Base-by-base conservation (phyloP, 805 yeast species). In the Metschnikowia hibisci region DNA sequence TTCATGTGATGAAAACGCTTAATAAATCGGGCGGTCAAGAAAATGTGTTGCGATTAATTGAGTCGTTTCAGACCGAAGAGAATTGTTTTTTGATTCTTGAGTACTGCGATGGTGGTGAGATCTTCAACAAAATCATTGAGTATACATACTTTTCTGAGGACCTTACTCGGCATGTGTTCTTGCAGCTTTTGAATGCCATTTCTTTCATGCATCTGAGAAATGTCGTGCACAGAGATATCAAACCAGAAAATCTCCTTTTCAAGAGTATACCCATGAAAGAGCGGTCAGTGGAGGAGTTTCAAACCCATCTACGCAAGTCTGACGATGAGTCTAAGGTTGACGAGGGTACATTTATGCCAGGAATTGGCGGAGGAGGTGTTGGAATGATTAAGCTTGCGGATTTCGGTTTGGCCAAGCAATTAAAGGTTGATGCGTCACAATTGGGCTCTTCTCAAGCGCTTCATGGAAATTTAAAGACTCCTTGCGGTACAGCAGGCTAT, bases 401-500 rank as follows among this genome's bases (percentile, higher is more conserved):
- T 64, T 93, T 93, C 66, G 99, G 99, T 0, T 69, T 93, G 14
- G 87, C 96, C 3, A 93, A 93, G 64, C 87, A 89, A 58, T 81
- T 91, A 26, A 84, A 89, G 82, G 87, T 84, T 56, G 77, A 82
- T 38, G 42, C 46, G 7, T 42, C 47, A 3, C 39, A 34, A 4
- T 13, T 42, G 28, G 41, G 32, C 15, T 40, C 39, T 5, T 35
- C 48, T n/a, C 30, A 23, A 7, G 43, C 38, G 11, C 32, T 33
- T 7, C 36, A 34, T 5, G 47, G 52, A 27, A 86, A 86, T 55
- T 87, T 97, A 16, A 87, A 88, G 74, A 93, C 99, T 0, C 99
- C 99, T 0, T 93, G 99, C 67, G 99, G 99, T 40, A 93, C 99
- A 1, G 96, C 93, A 13, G 98, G 98, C 3, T 93, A 93, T 59